Percentiles rank a stretch among this genome's conserved stretches.
These are phyloP conservation scores for Beauveria pseudobassiana DNA, from an alignment of 2,329 filamentous ascomycete genomes.

Conservation along the genomic window DNA sequence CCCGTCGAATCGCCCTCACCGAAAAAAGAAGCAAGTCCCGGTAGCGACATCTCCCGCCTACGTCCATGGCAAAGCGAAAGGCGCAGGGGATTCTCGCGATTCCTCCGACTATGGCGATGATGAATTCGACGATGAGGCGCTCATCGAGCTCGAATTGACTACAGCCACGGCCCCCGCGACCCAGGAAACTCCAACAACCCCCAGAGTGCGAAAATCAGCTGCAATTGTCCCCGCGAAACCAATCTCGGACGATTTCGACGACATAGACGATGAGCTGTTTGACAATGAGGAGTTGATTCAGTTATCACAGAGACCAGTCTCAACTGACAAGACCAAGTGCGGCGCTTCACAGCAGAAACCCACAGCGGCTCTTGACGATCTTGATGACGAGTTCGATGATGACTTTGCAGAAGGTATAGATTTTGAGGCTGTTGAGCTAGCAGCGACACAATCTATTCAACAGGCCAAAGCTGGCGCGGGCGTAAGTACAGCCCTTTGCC, in stretches of 20 bases:
- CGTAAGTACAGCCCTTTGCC: constrained; percentile 28
- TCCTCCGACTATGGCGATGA: constrained; percentile 48
- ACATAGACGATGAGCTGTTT: constrained; percentile 56
- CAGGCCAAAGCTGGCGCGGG: constrained; percentile 21
- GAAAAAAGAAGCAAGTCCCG: constrained; percentile 24
- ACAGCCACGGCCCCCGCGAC: constrained; percentile 21
- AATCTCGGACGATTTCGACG: constrained; percentile 55
- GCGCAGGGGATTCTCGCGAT: constrained; percentile 11
- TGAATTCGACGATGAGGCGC: constrained; percentile 52
- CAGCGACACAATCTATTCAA: constrained; percentile 59
- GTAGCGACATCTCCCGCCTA: neutral
- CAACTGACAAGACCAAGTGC: neutral
- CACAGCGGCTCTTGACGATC: neutral
- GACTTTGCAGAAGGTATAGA: constrained; percentile 65
- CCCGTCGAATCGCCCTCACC: constrained; percentile 36
- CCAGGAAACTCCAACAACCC: constrained; percentile 15
- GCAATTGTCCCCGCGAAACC: constrained; percentile 13
- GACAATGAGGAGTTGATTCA: constrained; percentile 30
- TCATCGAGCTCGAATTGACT: constrained; percentile 46
- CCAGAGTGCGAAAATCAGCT: constrained; percentile 13
- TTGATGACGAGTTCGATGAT: constrained; percentile 29
- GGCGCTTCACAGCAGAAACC: constrained; percentile 7
- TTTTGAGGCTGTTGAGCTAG: constrained; percentile 67
- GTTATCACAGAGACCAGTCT: constrained; percentile 11
- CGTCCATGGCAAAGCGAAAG: neutral